Evolutionary conservation across 208 protist species (phyloP), one percentile per base, ranked within the genome.

Genomic region (Polymyxa betae): DNA sequence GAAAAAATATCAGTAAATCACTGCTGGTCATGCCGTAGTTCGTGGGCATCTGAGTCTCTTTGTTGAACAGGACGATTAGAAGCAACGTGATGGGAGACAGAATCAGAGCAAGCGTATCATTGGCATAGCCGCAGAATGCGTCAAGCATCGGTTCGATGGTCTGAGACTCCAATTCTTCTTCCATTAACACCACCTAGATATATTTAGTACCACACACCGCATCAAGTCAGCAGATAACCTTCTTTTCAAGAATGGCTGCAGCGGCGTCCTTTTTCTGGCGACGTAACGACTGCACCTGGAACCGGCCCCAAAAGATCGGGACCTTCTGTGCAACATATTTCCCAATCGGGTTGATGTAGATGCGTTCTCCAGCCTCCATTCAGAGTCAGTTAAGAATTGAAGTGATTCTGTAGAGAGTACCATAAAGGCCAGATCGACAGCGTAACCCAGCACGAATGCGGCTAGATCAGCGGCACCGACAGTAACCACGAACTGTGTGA

Each of bases 131-230:
- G 16, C 5, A 16, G 38, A 60, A 89, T 16, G 44, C 52, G 29
- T 89, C 88, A 5, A 89, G 5, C 88, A 89, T 89, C 12, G 88
- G 88, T 32, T 89, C 88, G 88, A 89, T 43, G 45, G 44, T 54
- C 12, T 32, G 32, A 1, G 88, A 54, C 5, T 89, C 88, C 5
- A 89, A 16, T 35, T 89, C 88, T 29, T 89, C 88, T 45, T 45
- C 16, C 5, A 82, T 5, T 5, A 82, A n/a, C 5, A 38, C 16
- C 12, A 35, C 40, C 72, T 82, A 82, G n/a, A 20, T 43, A 5
- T 5, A 82, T 38, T 20, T n/a, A 35, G 5, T 82, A 5, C 5
- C 49, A 24, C 5, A 29, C 72, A n/a, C 16, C 72, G 40, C n/a
- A 35, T 35, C 72, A 35, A 82, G 40, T n/a, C 72, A 5, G 35